Conservation (phyloP, 768 basidiomycete genomes). For the Leucocoprinus birnbaumii region DNA sequence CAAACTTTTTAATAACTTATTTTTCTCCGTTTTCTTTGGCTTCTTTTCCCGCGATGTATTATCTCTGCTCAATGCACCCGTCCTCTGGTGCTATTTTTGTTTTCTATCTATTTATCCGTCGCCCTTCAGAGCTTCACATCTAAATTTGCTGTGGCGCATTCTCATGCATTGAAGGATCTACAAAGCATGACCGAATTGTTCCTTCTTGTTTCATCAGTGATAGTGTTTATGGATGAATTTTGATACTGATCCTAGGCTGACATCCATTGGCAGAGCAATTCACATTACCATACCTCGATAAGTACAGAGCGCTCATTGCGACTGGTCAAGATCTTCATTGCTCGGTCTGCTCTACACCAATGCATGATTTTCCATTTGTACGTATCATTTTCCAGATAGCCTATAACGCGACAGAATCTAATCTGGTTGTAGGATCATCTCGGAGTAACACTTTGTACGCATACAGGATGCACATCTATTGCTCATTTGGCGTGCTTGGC, state of each 20-base stretch:
- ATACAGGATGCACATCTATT: conserved; percentile 42
- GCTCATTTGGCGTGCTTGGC: conserved; percentile 63
- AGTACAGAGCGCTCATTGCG: conserved; percentile 40
- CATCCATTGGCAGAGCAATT: conserved; percentile 37
- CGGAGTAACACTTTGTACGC: conserved; percentile 51
- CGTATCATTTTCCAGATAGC: conserved; percentile 20
- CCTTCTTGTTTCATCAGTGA: neutral
- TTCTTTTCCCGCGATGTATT: neutral
- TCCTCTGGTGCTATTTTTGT: neutral
- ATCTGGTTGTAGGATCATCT: conserved; percentile 42
- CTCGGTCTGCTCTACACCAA: conserved; percentile 40
- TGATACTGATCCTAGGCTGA: neutral
- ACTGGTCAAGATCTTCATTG: conserved; percentile 34
- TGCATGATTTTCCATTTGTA: conserved; percentile 42
- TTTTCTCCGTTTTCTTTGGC: neutral
- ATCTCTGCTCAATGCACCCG: neutral
- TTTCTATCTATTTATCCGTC: neutral
- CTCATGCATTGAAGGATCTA: neutral
- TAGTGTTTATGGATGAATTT: neutral
- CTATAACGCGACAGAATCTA: neutral
- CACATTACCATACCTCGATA: conserved; percentile 44
- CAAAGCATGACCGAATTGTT: neutral
- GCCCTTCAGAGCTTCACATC: too few species aligned
- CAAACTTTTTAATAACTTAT: neutral
- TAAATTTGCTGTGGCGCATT: too few species aligned